These are phyloP conservation scores for Yamadazyma sp. DNA, from an alignment of 1,139 yeast genomes.

Conservation along the genomic window DNA sequence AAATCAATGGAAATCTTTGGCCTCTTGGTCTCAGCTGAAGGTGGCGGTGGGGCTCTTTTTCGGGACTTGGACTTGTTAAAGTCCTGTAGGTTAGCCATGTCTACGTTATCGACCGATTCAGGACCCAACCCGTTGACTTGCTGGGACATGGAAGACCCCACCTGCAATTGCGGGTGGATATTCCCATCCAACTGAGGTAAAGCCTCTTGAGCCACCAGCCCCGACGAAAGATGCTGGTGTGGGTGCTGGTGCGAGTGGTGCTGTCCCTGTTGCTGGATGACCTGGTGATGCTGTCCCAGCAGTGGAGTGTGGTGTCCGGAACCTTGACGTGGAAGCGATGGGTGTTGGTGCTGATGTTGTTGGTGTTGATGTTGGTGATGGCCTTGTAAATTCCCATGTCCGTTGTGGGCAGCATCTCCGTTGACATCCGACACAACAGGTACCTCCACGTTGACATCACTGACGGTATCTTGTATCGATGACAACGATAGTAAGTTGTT, in stretches of 20 bases:
- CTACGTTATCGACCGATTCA: background rate
- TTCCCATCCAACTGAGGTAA: constrained; percentile 15
- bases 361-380: constrained; percentile 10
- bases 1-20: constrained; percentile 42
- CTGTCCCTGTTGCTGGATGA: background rate
- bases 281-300: background rate
- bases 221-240: constrained; percentile 8
- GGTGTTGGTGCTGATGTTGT: constrained; percentile 14
- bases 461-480: constrained; percentile 23
- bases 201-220: constrained; percentile 7
- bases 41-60: constrained; percentile 1
- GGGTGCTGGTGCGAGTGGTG: constrained; percentile 11
- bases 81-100: background rate
- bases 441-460: constrained; percentile 9
- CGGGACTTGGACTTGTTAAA: constrained; percentile 1
- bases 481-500: constrained; percentile 17
- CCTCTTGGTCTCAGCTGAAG: constrained; percentile 20
- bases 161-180: constrained; percentile 18
- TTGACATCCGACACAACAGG: background rate
- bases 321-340: constrained; percentile 4
- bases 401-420: background rate
- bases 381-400: constrained; percentile 7
- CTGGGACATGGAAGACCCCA: constrained; percentile 1
- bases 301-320: background rate
- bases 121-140: background rate